These are phyloP conservation scores for Candida schatavii DNA, from an alignment of 805 yeast species.

Conservation along the genomic window DNA sequence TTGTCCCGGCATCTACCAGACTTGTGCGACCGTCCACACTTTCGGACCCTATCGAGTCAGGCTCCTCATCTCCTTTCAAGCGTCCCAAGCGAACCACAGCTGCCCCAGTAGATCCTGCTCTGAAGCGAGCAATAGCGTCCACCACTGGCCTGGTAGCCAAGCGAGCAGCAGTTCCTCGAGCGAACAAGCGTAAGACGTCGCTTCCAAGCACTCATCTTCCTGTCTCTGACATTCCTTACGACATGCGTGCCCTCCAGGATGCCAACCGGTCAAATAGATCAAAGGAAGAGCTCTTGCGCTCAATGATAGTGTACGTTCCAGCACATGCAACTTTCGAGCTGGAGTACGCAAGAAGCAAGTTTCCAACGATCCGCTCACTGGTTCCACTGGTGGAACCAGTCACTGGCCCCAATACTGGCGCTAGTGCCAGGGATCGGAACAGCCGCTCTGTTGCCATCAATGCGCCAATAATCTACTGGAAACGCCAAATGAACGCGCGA, in stretches of 20 bases:
- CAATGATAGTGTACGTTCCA: constrained; percentile 49
- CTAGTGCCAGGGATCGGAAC: no score
- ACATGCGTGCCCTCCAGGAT: constrained; percentile 29
- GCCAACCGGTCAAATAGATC: constrained; percentile 38
- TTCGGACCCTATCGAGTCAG: constrained; percentile 11
- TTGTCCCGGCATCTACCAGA: no score
- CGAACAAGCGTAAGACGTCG: constrained; percentile 4
- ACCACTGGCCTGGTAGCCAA: no score
- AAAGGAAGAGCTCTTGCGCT: constrained; percentile 49
- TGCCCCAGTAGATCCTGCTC: no score
- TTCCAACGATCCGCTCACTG: no score
- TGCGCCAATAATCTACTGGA: constrained; percentile 51
- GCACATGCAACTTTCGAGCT: constrained; percentile 23
- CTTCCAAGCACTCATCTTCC: constrained; percentile 7
- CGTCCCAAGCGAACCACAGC: constrained; percentile 5
- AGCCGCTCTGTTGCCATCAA: no score
- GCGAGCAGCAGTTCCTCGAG: constrained; percentile 4
- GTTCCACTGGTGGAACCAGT: not conserved
- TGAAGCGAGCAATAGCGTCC: no score
- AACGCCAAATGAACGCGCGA: constrained; percentile 44
- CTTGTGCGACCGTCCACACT: not conserved
- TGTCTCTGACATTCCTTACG: constrained; percentile 11
- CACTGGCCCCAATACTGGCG: not conserved
- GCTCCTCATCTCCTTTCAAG: constrained; percentile 11
- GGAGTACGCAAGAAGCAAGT: constrained; percentile 13